Evolutionary conservation across 805 yeast genomes (phyloP), one percentile per base, ranked within the genome.

Genomic region (Vanderwaltozyma polyspora): DNA sequence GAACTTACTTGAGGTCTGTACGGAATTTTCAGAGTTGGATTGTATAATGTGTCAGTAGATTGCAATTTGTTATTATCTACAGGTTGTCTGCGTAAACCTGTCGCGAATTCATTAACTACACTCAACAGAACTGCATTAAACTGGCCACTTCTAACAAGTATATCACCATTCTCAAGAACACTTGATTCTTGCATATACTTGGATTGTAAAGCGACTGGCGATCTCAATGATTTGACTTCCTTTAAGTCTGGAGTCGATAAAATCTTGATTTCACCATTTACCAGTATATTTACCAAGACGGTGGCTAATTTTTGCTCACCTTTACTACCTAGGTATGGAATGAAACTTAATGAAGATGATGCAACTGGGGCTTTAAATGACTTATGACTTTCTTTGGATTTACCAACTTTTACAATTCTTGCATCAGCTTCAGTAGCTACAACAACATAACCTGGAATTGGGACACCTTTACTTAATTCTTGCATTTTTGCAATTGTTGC

Each of bases 1-100:
- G 91, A 72, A 25, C 85, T 74, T 6, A 83, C 74, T 4, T 73
- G 67, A 2, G 98, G 99, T 31, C 97, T 67, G 22, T 74, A 71
- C 2, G 95, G 93, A 15, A 79, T 70, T 5, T 69, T 60, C 29
- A 80, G 66, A 40, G 74, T 71, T 18, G 73, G 79, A 48, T 82
- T 79, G 60, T 79, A 87, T 24, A 91, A 59, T 2, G 67, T 59
- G 53, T 83, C 94, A 1, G 64, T 53, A n/a, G 46, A 40, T 0
- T 29, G 18, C 10, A 42, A 35, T 10, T 33, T 28, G 13, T 32
- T 32, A 25, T 38, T 7, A 43, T 48, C 29, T 34, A 33, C 25
- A 41, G 39, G 15, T 70, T 68, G 15, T 56, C 49, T 34, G 52
- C 67, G 57, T 1, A 64, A 70, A 27, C 57, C 57, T 19, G 66